phyloP scores from a whole-genome alignment of 495 filamentous ascomycete species.

The Penicillium paxilli region DNA sequence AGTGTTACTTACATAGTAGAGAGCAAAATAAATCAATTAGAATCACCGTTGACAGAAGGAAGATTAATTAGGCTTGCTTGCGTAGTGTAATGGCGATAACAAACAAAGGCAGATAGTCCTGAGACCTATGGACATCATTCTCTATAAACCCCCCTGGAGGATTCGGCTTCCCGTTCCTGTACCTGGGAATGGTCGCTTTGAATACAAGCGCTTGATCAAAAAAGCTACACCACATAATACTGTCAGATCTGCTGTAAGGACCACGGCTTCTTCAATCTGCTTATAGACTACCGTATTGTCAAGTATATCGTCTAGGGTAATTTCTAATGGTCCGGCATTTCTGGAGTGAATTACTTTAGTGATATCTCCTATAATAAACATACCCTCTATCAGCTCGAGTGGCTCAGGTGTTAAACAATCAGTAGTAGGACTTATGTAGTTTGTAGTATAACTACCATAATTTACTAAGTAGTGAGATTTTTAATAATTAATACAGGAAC shows the following conservation, averaged over 20 bases:
- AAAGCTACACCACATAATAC: slow-evolving; percentile 39
- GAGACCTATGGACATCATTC: not conserved
- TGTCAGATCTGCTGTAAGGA: slow-evolving; percentile 33
- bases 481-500: not conserved
- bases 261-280: slow-evolving; percentile 28
- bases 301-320: slow-evolving; percentile 54
- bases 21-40: not conserved
- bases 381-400: not conserved
- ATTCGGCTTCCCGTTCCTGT: not conserved
- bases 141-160: not conserved
- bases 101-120: slow-evolving; percentile 3
- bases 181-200: slow-evolving; percentile 1
- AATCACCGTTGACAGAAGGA: too few relatives aligned
- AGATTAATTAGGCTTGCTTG: not conserved
- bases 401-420: not conserved
- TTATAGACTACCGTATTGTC: slow-evolving; percentile 28
- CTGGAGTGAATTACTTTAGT: slow-evolving; percentile 49
- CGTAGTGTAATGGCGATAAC: not conserved
- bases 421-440: not conserved
- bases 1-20: slow-evolving; percentile 1
- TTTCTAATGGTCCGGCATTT: slow-evolving; percentile 51
- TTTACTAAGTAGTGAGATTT: not conserved
- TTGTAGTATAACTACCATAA: not conserved
- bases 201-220: slow-evolving; percentile 42
- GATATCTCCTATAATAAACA: slow-evolving; percentile 24